phyloP scores from a whole-genome alignment of 2,329 filamentous ascomycete species.

The Stagonosporopsis rhizophila region DNA sequence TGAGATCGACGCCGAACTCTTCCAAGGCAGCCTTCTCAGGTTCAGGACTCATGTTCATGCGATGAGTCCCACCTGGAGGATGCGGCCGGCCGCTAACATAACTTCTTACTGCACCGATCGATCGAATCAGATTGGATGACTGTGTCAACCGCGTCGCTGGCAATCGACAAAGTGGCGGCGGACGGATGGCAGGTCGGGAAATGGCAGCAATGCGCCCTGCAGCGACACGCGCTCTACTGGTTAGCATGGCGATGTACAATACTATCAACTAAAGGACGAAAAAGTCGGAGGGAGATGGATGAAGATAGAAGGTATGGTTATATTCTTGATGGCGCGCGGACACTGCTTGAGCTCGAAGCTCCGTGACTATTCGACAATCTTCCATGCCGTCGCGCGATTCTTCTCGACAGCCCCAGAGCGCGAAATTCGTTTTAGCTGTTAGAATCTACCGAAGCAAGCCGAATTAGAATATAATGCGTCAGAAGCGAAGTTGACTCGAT shows the following conservation, averaged over 20 bases:
- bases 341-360: slow-evolving; percentile 32
- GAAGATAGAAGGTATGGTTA: slow-evolving; percentile 26
- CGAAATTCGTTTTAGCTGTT: background rate
- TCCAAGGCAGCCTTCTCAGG: slow-evolving; percentile 86
- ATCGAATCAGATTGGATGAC: slow-evolving; percentile 39
- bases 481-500: background rate
- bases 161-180: slow-evolving; percentile 35
- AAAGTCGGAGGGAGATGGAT: slow-evolving; percentile 10
- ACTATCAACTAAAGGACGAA: slow-evolving; percentile 5
- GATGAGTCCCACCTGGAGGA: slow-evolving; percentile 89
- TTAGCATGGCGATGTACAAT: slow-evolving; percentile 41
- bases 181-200: slow-evolving; percentile 25
- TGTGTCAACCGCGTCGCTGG: slow-evolving; percentile 20
- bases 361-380: slow-evolving; percentile 31
- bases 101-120: slow-evolving; percentile 54
- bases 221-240: slow-evolving; percentile 44
- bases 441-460: background rate
- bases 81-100: slow-evolving; percentile 73
- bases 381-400: slow-evolving; percentile 22
- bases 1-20: slow-evolving; percentile 90
- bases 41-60: slow-evolving; percentile 84
- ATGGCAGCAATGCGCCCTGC: slow-evolving; percentile 43
- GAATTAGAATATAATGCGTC: background rate
- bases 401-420: background rate
- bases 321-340: slow-evolving; percentile 32